phyloP scores from a whole-genome alignment of 306 rosid genomes.

The Casuarina equisetifolia region DNA sequence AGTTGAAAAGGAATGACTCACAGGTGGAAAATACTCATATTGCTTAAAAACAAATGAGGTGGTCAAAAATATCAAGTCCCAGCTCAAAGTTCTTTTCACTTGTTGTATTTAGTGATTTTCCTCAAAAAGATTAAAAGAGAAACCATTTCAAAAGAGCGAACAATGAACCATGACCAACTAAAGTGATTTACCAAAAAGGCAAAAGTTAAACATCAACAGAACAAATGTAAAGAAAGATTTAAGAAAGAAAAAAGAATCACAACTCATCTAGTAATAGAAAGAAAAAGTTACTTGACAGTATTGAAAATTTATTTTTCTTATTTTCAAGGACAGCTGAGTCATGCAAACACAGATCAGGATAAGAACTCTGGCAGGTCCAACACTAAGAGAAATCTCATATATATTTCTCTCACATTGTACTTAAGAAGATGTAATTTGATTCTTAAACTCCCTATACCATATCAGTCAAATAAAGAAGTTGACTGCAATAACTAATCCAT shows the following conservation, averaged over 20 bases:
- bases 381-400: not conserved
- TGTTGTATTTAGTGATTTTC: no score
- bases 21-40: slow-evolving; percentile 12
- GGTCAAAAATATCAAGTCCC: not conserved
- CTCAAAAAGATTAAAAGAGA: not conserved
- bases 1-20: slow-evolving; percentile 3
- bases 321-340: not conserved
- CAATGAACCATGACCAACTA: not conserved
- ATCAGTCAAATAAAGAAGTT: not conserved
- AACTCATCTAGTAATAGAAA: not conserved
- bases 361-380: not conserved
- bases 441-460: not conserved
- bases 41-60: slow-evolving; percentile 3
- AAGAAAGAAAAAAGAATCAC: not conserved
- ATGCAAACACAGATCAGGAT: not conserved
- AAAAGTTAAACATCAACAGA: not conserved
- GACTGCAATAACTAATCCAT: not conserved
- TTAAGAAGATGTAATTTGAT: not conserved
- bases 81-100: no score
- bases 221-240: not conserved
- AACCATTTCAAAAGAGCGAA: not conserved
- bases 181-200: not conserved
- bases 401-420: not conserved
- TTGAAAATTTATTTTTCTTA: not conserved
- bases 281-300: not conserved